Conservation (phyloP, 106 monocot species). For the Platanthera guangdongensis region DNA sequence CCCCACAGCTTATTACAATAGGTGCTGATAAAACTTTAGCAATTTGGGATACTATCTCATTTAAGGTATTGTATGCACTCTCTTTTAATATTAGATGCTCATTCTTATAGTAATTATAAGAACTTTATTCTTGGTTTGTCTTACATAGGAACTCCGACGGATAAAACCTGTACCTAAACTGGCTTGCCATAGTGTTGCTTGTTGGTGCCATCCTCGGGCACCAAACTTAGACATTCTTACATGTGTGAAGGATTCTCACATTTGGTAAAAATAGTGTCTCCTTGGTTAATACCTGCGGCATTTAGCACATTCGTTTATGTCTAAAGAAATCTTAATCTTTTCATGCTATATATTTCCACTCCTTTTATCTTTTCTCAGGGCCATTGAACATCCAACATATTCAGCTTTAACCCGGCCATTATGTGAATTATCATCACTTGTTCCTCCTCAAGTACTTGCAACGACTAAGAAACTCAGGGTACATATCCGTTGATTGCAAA, state of each 20-base stretch:
- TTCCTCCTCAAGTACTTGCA: constrained; percentile 92
- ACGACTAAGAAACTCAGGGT: constrained; percentile 94
- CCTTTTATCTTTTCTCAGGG: constrained; percentile 48
- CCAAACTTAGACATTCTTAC: constrained; percentile 99
- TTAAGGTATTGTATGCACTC: constrained; percentile 47
- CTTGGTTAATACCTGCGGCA: not conserved
- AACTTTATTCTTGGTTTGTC: constrained; percentile 10
- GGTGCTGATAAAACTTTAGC: constrained; percentile 98
- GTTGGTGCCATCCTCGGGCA: constrained; percentile 99
- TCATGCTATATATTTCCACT: not conserved
- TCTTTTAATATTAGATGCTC: not conserved
- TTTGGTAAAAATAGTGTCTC: constrained; percentile 51
- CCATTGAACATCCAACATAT: constrained; percentile 96
- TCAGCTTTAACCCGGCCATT: constrained; percentile 92
- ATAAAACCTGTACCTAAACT: constrained; percentile 96
- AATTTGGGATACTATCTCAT: constrained; percentile 95
- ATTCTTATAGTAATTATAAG: not conserved
- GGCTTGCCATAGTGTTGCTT: constrained; percentile 98
- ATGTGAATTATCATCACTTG: constrained; percentile 92
- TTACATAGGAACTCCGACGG: constrained; percentile 70
- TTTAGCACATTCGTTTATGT: not conserved
- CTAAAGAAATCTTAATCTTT: not conserved
- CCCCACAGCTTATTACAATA: constrained; percentile 96
- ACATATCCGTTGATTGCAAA: constrained; percentile 10
- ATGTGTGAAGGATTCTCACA: constrained; percentile 99